phyloP scores from a whole-genome alignment of 2,329 filamentous ascomycete species.

The Bipolaris oryzae region DNA sequence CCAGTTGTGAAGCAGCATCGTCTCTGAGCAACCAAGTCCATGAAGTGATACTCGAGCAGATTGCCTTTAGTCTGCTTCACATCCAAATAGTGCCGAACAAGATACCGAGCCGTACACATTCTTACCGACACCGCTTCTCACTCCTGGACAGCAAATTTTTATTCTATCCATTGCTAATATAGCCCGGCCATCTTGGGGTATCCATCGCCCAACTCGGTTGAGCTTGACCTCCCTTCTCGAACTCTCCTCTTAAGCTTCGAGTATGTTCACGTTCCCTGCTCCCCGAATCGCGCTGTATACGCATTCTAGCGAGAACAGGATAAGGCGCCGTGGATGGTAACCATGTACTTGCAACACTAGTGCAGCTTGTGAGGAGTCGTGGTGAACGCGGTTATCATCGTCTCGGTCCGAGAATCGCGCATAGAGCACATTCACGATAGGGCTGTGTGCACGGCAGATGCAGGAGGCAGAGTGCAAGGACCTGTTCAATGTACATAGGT shows the following conservation, averaged over 20 bases:
- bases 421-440: background rate
- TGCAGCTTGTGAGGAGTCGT: background rate
- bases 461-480: background rate
- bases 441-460: slow-evolving; percentile 1
- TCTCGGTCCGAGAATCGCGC: background rate
- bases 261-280: background rate
- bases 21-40: background rate
- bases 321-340: background rate
- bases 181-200: background rate
- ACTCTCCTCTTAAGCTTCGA: background rate
- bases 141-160: background rate
- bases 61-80: background rate
- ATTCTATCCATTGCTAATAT: background rate
- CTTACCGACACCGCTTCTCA: slow-evolving; percentile 6
- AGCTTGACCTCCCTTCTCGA: background rate
- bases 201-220: background rate
- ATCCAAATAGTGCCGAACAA: slow-evolving; percentile 6
- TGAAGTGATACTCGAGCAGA: slow-evolving; percentile 5
- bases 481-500: background rate
- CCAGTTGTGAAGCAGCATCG: background rate
- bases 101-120: slow-evolving; percentile 1
- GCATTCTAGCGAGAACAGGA: background rate
- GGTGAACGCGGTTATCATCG: background rate
- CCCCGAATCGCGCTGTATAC: background rate
- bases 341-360: background rate